Evolutionary conservation across 306 rosid species (phyloP), one percentile per base, ranked within the genome.

Genomic region (Geum urbanum): DNA sequence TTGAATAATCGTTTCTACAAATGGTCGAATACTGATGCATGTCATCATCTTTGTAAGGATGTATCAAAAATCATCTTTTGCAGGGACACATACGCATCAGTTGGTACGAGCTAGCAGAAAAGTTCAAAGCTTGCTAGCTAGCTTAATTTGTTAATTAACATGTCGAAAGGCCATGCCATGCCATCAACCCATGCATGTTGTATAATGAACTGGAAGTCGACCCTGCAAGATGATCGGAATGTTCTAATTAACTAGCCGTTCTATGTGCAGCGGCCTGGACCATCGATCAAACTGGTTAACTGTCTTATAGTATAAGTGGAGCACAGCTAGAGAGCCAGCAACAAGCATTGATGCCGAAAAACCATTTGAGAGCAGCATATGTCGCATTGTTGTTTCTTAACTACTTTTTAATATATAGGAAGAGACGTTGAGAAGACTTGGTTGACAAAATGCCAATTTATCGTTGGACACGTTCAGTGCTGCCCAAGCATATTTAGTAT

Each of bases 71-170:
- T 57, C 64, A 35, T 35, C 11, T 58, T 32, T 58, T 11, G 37
- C 19, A 58, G 32, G 20, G 19, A 32, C 6, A 32, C 15, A 58
- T 32, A 58, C 61, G 61, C 61, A 22, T 56, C 37, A 32, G 64
- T 44, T 59, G 64, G 64, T 44, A 59, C 11, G 39, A 24, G 40
- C 61, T 56, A 11, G 61, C 61, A 20, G 61, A 56, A 55, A 56
- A 56, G 61, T 56, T 56, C 39, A 56, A 56, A 22, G 60, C 60
- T 22, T n/a, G 19, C 58, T 32, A 32, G 37, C 37, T 32, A 32
- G 3, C 37, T 32, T 32, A 32, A 32, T 32, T 32, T 32, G 37
- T 32, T 32, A 32, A 32, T 32, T 32, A 32, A 32, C 37, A 1
- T 32, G 37, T 32, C 37, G 37, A 32, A 32, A 1, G 37, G 37